Conservation (phyloP, 805 yeast species). For the Torulaspora quercuum region DNA sequence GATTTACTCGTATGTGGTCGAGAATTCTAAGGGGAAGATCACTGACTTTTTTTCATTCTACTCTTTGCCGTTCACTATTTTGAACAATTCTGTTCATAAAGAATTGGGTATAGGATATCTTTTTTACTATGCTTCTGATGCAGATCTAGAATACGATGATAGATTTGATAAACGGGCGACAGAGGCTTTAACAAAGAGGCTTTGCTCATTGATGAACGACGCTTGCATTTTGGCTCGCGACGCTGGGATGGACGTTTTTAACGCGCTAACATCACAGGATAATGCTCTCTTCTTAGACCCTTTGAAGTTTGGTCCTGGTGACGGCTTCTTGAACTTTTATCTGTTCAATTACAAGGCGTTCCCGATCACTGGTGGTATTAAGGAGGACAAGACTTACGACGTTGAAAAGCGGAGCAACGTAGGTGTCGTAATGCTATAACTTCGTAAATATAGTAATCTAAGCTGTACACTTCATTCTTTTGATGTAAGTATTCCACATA, state of each 20-base stretch:
- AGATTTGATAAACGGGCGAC: constrained; percentile 43
- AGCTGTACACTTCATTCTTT: too few species aligned
- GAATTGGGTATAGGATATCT: constrained; percentile 82
- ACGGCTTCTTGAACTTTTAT: constrained; percentile 86
- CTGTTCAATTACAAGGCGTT: constrained; percentile 84
- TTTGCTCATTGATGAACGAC: constrained; percentile 61
- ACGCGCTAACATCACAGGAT: constrained; percentile 88
- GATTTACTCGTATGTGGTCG: constrained; percentile 74
- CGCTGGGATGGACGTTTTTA: constrained; percentile 80
- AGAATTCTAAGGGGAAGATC: constrained; percentile 51
- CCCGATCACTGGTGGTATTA: constrained; percentile 79
- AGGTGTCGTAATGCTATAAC: constrained; percentile 75
- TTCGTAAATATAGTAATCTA: background rate
- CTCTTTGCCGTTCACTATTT: constrained; percentile 79
- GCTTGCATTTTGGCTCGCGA: constrained; percentile 70
- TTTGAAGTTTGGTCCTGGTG: constrained; percentile 88
- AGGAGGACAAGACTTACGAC: constrained; percentile 51
- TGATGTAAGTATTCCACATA: too few species aligned
- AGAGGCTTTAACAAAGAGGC: constrained; percentile 51
- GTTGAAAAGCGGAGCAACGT: constrained; percentile 66
- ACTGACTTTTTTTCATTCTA: constrained; percentile 91
- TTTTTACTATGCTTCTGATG: constrained; percentile 82
- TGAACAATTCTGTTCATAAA: constrained; percentile 58
- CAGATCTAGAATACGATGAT: constrained; percentile 43
- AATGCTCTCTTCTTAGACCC: constrained; percentile 78